Percentiles rank a stretch among this genome's conserved stretches.
phyloP scores from a whole-genome alignment of 257 asterid genomes.

The Agastache rugosa region DNA sequence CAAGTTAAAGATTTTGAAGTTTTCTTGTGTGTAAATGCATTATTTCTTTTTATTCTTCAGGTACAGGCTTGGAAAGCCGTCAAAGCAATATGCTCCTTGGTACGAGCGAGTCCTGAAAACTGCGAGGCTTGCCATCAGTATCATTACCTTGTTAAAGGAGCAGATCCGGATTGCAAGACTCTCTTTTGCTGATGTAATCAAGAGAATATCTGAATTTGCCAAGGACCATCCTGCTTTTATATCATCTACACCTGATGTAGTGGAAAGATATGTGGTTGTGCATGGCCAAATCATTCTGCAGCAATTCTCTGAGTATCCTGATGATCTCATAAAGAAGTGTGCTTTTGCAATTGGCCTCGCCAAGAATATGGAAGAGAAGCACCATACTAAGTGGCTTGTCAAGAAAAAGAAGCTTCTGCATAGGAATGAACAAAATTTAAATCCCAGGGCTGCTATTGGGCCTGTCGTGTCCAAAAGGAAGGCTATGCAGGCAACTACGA shows the following conservation, averaged over 20 bases:
- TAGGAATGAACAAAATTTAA: slow-evolving; percentile 60
- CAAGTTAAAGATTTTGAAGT: slow-evolving; percentile 8
- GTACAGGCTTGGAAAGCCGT: slow-evolving; percentile 95
- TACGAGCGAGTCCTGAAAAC: slow-evolving; percentile 82
- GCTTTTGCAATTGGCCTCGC: slow-evolving; percentile 74
- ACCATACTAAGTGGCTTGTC: slow-evolving; percentile 91
- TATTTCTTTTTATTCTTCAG: slow-evolving; percentile 51
- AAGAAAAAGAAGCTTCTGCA: slow-evolving; percentile 80
- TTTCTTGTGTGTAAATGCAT: slow-evolving; percentile 8
- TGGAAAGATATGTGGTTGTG: slow-evolving; percentile 87
- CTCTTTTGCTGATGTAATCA: slow-evolving; percentile 80
- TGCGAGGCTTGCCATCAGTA: slow-evolving; percentile 74
- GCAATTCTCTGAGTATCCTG: slow-evolving; percentile 89
- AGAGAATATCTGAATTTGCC: slow-evolving; percentile 65
- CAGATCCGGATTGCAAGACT: slow-evolving; percentile 80
- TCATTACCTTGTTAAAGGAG: slow-evolving; percentile 79
- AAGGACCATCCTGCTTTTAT: slow-evolving; percentile 74
- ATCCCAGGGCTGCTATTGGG: slow-evolving; percentile 86
- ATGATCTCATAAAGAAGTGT: slow-evolving; percentile 68
- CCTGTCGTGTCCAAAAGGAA: slow-evolving; percentile 76
- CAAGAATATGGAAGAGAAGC: slow-evolving; percentile 89
- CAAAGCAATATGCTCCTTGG: slow-evolving; percentile 95
- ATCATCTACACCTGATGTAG: slow-evolving; percentile 63
- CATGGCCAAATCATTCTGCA: slow-evolving; percentile 96
- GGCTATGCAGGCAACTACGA: slow-evolving; percentile 97